Percentiles rank a stretch among this genome's conserved stretches.
Evolutionary conservation across 2,329 filamentous ascomycete species (phyloP).

Genomic region (Atkinsonella hypoxylon): DNA sequence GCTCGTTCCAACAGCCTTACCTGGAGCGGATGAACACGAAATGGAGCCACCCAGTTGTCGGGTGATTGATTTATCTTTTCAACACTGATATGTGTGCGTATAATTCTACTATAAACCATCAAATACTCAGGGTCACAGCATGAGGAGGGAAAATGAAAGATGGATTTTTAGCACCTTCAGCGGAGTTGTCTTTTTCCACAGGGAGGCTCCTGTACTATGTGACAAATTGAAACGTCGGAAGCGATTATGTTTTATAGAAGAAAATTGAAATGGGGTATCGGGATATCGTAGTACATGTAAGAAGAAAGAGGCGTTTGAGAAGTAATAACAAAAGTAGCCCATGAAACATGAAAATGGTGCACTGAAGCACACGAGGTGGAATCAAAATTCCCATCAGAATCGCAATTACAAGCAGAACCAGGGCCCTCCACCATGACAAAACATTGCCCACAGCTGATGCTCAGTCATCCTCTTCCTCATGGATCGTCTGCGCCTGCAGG

Average conservation of each 20-base stretch:
- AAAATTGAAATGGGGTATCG: slow-evolving; percentile 1
- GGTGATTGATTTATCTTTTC: no score
- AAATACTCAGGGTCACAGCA: background rate
- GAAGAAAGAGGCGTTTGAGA: background rate
- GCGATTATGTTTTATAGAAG: background rate
- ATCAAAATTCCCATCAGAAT: background rate
- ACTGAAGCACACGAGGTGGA: background rate
- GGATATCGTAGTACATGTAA: slow-evolving; percentile 6
- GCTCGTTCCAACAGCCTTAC: no score
- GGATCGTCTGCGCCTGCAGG: slow-evolving; percentile 53
- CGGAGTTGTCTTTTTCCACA: background rate
- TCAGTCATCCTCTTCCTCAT: slow-evolving; percentile 61
- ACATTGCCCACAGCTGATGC: slow-evolving; percentile 6
- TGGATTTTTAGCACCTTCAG: background rate
- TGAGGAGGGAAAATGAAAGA: background rate
- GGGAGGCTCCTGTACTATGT: background rate
- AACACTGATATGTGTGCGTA: no score
- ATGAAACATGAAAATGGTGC: background rate
- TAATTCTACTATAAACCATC: no score
- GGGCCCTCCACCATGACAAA: background rate
- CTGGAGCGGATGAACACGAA: no score
- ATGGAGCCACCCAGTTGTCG: no score
- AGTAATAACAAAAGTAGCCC: background rate
- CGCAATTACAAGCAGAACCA: background rate
- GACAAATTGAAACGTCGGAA: background rate